Percentiles rank a stretch among this genome's conserved stretches.
Conservation (phyloP, 192 early-diverging fungal species). For the Glomus cerebriforme region DNA sequence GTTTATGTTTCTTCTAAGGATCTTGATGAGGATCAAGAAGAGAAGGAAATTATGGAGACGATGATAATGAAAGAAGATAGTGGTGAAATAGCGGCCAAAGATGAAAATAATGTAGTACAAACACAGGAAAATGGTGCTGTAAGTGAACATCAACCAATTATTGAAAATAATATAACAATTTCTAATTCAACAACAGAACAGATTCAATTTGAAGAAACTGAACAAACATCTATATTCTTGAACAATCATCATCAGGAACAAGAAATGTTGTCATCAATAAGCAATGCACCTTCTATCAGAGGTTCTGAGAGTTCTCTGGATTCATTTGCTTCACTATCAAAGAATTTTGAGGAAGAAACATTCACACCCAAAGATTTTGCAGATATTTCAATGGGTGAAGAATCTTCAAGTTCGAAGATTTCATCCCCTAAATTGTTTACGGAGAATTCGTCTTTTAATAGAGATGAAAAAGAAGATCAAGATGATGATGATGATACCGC, state of each 20-base stretch:
- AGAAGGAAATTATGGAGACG: neutral
- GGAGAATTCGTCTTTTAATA: neutral
- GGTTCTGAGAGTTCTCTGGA: neutral
- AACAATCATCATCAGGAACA: constrained; percentile 25
- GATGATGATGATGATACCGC: neutral
- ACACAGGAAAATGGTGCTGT: neutral
- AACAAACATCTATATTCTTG: neutral
- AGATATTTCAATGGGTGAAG: neutral
- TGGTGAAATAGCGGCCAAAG: constrained; percentile 7
- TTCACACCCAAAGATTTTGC: neutral
- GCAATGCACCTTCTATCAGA: neutral
- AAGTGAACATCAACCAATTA: neutral
- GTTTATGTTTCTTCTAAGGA: neutral
- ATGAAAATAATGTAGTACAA: neutral
- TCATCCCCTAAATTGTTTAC: neutral
- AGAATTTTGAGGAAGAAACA: neutral
- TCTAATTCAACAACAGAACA: neutral
- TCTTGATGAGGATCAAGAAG: neutral
- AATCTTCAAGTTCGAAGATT: neutral
- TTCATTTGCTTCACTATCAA: neutral
- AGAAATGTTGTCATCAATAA: constrained; percentile 29
- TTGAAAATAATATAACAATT: constrained; percentile 15
- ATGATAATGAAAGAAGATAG: neutral
- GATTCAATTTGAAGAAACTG: neutral
- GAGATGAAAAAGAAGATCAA: neutral